Percentiles rank a stretch among this genome's conserved stretches.
Conservation (phyloP, 768 basidiomycete genomes). For the Hygrophorus pudorinus region DNA sequence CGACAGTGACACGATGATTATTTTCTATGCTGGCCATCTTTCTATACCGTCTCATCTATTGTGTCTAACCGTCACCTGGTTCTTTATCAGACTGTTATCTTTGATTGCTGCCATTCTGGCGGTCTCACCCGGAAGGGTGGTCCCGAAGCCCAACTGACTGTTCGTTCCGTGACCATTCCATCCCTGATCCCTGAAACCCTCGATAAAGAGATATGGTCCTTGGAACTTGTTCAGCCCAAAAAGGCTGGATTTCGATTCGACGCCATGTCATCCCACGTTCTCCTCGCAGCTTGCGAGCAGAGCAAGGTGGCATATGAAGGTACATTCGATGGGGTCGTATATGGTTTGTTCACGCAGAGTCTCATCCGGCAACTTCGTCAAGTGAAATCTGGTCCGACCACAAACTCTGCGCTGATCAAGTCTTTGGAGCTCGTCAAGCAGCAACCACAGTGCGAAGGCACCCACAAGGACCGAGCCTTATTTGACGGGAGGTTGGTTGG, state of each 20-base stretch:
- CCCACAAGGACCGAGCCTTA: slow-evolving; percentile 1
- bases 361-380: not conserved
- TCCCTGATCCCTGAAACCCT: not conserved
- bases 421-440: not conserved
- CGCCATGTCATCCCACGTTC: slow-evolving; percentile 5
- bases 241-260: not conserved
- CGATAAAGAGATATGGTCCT: not conserved
- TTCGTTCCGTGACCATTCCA: not conserved
- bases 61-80: not conserved
- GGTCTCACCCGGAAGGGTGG: not conserved
- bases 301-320: not conserved
- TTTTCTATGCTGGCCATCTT: slow-evolving; percentile 10
- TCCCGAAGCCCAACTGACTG: not conserved
- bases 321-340: not conserved
- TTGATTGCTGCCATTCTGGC: slow-evolving; percentile 6
- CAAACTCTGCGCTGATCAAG: not conserved
- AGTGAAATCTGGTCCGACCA: not conserved
- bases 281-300: slow-evolving; percentile 4
- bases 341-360: slow-evolving; percentile 1
- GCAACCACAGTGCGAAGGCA: slow-evolving; percentile 7
- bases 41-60: not conserved
- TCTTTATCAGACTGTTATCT: slow-evolving; percentile 1
- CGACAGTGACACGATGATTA: slow-evolving; percentile 2
- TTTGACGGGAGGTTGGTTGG: not conserved
- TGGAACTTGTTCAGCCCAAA: not conserved